phyloP scores from a whole-genome alignment of 768 basidiomycete genomes.

The Asterophora lycoperdoides region DNA sequence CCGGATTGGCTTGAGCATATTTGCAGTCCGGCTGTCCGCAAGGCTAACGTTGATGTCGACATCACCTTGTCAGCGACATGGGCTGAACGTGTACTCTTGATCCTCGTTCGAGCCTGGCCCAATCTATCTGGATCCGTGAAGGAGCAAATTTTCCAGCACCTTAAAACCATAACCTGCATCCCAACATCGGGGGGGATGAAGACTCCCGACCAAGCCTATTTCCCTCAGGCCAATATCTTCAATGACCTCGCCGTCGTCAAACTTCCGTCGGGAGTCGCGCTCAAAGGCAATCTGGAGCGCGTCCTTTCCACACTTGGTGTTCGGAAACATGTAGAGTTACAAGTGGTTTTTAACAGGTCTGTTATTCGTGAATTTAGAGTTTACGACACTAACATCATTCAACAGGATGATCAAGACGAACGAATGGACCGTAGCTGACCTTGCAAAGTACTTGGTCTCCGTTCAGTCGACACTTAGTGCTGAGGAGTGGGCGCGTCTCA shows the following conservation, averaged over 20 bases:
- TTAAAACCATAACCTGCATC: conserved; percentile 55
- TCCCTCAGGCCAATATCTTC: conserved; percentile 82
- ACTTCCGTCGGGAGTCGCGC: conserved; percentile 54
- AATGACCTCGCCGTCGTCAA: conserved; percentile 80
- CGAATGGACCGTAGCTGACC: conserved; percentile 82
- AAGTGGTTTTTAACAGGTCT: conserved; percentile 87
- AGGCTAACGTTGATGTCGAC: conserved; percentile 49
- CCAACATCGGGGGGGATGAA: conserved; percentile 76
- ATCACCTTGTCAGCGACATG: conserved; percentile 63
- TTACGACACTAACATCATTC: background rate
- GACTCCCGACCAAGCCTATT: conserved; percentile 71
- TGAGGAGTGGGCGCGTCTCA: conserved; percentile 47
- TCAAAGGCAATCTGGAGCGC: conserved; percentile 73
- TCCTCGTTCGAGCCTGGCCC: conserved; percentile 71
- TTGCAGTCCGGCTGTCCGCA: conserved; percentile 40
- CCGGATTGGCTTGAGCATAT: conserved; percentile 74
- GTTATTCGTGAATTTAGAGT: conserved; percentile 10
- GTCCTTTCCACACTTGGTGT: conserved; percentile 74
- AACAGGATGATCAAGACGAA: conserved; percentile 83
- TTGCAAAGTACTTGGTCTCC: conserved; percentile 83
- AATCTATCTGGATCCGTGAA: conserved; percentile 48
- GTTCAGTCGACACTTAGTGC: conserved; percentile 54
- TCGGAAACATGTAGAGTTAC: conserved; percentile 86
- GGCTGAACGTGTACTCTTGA: conserved; percentile 72
- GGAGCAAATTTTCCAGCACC: conserved; percentile 40